A percentile compares a stretch with the other conserved stretches of the same genome.
phyloP scores from a whole-genome alignment of 352 stramenopile genomes.

The Phytophthora hibernalis region DNA sequence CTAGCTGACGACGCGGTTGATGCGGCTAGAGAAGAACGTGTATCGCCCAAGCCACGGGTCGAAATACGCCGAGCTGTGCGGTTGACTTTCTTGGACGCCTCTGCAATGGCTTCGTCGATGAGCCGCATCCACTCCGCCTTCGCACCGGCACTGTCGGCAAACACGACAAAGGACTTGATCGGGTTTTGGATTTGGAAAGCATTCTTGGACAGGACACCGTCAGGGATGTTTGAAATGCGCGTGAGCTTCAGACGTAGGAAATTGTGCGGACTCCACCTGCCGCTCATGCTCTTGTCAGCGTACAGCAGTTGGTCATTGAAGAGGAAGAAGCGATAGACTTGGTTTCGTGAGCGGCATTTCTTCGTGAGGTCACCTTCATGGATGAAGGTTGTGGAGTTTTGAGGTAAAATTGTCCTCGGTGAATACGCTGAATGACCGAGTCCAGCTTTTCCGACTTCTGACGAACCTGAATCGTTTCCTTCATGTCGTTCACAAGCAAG shows the following conservation, averaged over 20 bases:
- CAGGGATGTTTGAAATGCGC: slow-evolving; percentile 77
- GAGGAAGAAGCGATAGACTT: slow-evolving; percentile 88
- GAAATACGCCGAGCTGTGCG: slow-evolving; percentile 73
- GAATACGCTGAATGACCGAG: slow-evolving; percentile 90
- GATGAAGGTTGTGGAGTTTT: slow-evolving; percentile 96
- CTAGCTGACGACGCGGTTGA: slow-evolving; percentile 45
- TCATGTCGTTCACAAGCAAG: slow-evolving; percentile 89
- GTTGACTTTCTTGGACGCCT: slow-evolving; percentile 82
- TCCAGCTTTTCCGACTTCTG: slow-evolving; percentile 86
- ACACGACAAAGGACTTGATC: slow-evolving; percentile 87
- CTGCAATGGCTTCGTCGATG: slow-evolving; percentile 77
- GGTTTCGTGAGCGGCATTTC: slow-evolving; percentile 90
- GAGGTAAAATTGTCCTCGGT: slow-evolving; percentile 91
- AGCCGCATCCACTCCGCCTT: slow-evolving; percentile 88
- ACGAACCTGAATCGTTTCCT: slow-evolving; percentile 87
- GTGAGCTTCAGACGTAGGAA: slow-evolving; percentile 85
- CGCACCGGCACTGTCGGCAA: slow-evolving; percentile 61
- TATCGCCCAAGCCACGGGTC: slow-evolving; percentile 35
- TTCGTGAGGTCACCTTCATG: slow-evolving; percentile 95
- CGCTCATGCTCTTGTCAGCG: slow-evolving; percentile 79
- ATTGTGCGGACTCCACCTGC: slow-evolving; percentile 88
- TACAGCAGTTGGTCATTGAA: slow-evolving; percentile 91
- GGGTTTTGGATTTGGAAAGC: slow-evolving; percentile 90
- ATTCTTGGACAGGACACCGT: slow-evolving; percentile 75
- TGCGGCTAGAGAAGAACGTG: background rate